These are phyloP conservation scores for Pholiota adiposa DNA, from an alignment of 1,284 basidiomycete genomes.

Conservation along the genomic window DNA sequence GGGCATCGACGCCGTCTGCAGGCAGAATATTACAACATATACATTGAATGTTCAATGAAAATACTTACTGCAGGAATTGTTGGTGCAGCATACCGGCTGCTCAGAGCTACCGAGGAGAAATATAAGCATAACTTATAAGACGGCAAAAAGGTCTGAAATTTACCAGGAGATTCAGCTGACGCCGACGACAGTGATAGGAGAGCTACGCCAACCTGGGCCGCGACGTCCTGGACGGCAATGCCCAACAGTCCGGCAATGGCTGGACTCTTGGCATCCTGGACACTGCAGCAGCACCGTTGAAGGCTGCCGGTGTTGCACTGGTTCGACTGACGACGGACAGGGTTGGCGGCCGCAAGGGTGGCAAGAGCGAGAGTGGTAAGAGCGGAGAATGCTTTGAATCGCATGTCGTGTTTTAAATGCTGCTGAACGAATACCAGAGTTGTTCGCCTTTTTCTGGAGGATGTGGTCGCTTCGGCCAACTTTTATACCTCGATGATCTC, in stretches of 20 bases:
- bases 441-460: neutral
- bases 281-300: constrained; percentile 29
- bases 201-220: constrained; percentile 26
- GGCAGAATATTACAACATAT: no score
- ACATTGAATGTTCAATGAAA: no score
- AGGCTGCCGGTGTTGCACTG: constrained; percentile 18
- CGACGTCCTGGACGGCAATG: constrained; percentile 25
- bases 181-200: constrained; percentile 30
- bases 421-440: neutral
- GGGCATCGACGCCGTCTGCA: neutral
- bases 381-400: constrained; percentile 23
- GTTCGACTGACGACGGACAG: constrained; percentile 4
- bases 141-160: neutral
- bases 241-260: constrained; percentile 25
- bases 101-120: constrained; percentile 19
- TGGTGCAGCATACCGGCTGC: constrained; percentile 30
- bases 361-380: constrained; percentile 15
- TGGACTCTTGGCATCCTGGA: constrained; percentile 13
- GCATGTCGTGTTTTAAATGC: constrained; percentile 19
- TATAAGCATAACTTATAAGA: neutral
- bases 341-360: constrained; percentile 31
- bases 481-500: neutral
- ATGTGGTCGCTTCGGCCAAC: neutral
- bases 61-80: constrained; percentile 26
- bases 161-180: constrained; percentile 27